A percentile compares a stretch with the other conserved stretches of the same genome.
Evolutionary conservation across 352 stramenopile species (phyloP).

Genomic region (Pythium diclinum): DNA sequence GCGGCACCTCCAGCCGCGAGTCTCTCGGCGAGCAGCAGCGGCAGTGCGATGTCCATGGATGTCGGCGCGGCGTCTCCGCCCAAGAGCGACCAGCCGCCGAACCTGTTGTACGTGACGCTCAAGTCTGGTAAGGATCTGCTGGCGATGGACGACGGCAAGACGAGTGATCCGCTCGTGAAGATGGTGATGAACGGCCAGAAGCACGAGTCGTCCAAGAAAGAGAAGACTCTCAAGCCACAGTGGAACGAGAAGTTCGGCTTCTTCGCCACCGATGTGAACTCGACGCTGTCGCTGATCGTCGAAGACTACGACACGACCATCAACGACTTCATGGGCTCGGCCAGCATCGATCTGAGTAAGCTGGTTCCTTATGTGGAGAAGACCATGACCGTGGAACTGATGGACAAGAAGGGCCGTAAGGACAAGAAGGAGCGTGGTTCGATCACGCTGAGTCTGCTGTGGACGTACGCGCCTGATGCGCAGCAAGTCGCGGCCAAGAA

Average conservation of each 20-base stretch:
- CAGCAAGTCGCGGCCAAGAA: slow-evolving; percentile 66
- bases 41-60: too few relatives aligned
- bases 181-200: slow-evolving; percentile 74
- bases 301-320: slow-evolving; percentile 76
- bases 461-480: slow-evolving; percentile 50
- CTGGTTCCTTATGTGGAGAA: slow-evolving; percentile 54
- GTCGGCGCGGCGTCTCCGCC: background rate
- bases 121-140: slow-evolving; percentile 78
- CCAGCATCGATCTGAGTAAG: slow-evolving; percentile 50
- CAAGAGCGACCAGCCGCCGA: slow-evolving; percentile 37
- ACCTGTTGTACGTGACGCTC: slow-evolving; percentile 68
- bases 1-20: too few relatives aligned
- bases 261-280: slow-evolving; percentile 53
- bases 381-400: slow-evolving; percentile 51
- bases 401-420: slow-evolving; percentile 62
- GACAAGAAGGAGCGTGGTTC: slow-evolving; percentile 61
- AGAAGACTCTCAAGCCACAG: slow-evolving; percentile 64
- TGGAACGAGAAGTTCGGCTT: slow-evolving; percentile 82
- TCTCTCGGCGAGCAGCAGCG: too few relatives aligned
- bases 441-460: slow-evolving; percentile 53
- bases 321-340: slow-evolving; percentile 81
- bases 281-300: slow-evolving; percentile 49
- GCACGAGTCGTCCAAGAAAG: slow-evolving; percentile 71
- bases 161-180: slow-evolving; percentile 87
- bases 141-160: slow-evolving; percentile 81